phyloP scores from a whole-genome alignment of 2,329 filamentous ascomycete genomes.

The Huntiella omanensis region DNA sequence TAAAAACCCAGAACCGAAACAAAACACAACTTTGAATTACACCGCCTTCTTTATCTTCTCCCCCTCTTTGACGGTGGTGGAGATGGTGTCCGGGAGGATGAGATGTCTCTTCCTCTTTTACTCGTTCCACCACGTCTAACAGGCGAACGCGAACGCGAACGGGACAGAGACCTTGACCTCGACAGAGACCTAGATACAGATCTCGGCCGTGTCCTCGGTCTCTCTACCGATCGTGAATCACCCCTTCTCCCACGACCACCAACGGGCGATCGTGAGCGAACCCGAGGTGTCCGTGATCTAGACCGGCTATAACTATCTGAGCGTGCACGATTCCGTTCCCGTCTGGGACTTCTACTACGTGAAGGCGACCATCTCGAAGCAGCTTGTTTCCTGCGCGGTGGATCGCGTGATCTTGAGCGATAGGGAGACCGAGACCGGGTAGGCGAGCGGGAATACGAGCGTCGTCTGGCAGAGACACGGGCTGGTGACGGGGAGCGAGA shows the following conservation, averaged over 20 bases:
- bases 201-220: too few relatives aligned
- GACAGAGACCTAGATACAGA: slow-evolving; percentile 1
- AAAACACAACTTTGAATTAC: not conserved
- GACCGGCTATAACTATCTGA: slow-evolving; percentile 10
- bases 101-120: slow-evolving; percentile 8
- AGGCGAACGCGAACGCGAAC: slow-evolving; percentile 3
- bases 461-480: slow-evolving; percentile 15
- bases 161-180: slow-evolving; percentile 11
- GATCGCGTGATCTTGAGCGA: slow-evolving; percentile 12
- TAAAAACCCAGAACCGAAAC: slow-evolving; percentile 2
- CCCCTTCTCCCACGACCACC: not conserved
- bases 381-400: not conserved
- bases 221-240: not conserved
- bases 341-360: slow-evolving; percentile 7
- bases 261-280: too few relatives aligned
- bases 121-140: slow-evolving; percentile 1
- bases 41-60: slow-evolving; percentile 4
- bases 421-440: slow-evolving; percentile 16
- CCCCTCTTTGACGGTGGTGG: slow-evolving; percentile 12
- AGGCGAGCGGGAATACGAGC: slow-evolving; percentile 16
- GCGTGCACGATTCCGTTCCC: slow-evolving; percentile 9
- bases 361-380: not conserved
- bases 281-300: not conserved
- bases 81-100: slow-evolving; percentile 11
- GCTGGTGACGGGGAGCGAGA: slow-evolving; percentile 13